Conservation (phyloP, 1,284 basidiomycete genomes). For the Austropuccinia psidii region DNA sequence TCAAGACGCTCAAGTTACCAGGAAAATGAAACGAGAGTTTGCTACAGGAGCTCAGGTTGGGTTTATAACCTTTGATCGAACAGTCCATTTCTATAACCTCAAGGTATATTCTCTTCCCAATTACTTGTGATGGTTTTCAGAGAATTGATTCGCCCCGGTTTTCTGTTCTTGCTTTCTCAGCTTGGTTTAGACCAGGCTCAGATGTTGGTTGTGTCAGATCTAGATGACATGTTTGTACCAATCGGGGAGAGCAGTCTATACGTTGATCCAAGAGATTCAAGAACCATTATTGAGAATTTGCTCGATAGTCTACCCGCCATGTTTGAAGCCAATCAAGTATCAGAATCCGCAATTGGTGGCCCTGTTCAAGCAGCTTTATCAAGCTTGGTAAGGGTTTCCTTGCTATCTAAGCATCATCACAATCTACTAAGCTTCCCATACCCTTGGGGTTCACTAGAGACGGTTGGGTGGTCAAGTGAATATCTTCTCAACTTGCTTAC, state of each 20-base stretch:
- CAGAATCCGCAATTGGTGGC: conserved; percentile 67
- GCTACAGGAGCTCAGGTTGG: conserved; percentile 54
- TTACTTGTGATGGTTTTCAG: neutral
- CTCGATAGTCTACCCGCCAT: conserved; percentile 63
- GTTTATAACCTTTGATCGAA: conserved; percentile 74
- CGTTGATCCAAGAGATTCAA: conserved; percentile 64
- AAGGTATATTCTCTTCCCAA: conserved; percentile 53
- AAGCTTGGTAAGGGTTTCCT: conserved; percentile 53
- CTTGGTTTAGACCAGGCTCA: conserved; percentile 57
- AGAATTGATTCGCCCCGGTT: neutral
- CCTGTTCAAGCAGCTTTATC: conserved; percentile 66
- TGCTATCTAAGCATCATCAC: conserved; percentile 23
- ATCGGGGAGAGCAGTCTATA: conserved; percentile 63
- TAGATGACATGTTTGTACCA: conserved; percentile 85
- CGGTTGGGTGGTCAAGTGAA: conserved; percentile 78
- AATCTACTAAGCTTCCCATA: neutral
- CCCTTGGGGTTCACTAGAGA: conserved; percentile 51
- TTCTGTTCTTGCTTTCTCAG: conserved; percentile 47
- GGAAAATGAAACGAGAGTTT: conserved; percentile 42
- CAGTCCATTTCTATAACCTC: conserved; percentile 83
- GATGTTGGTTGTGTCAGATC: conserved; percentile 78
- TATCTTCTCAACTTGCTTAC: conserved; percentile 69
- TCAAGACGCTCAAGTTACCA: conserved; percentile 43
- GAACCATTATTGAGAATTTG: conserved; percentile 58
- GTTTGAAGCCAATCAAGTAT: conserved; percentile 54